These are phyloP conservation scores for Fusarium algeriense DNA, from an alignment of 2,329 filamentous ascomycete genomes.

Conservation along the genomic window DNA sequence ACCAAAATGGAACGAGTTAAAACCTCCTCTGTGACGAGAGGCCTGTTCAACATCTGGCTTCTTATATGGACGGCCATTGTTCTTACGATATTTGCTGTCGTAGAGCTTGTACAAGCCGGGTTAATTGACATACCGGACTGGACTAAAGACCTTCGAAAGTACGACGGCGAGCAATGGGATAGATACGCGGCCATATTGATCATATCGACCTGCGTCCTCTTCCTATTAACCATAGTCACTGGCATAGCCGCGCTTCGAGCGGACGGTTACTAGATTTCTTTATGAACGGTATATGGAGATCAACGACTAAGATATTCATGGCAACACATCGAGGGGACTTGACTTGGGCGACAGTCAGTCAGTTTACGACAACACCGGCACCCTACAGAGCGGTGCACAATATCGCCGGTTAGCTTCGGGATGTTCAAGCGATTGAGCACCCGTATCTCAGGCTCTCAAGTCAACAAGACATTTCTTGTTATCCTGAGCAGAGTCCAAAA, in stretches of 20 bases:
- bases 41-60: conserved; percentile 7
- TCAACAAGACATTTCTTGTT: no score
- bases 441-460: no score
- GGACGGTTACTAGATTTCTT: neutral
- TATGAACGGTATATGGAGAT: neutral
- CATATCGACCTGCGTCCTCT: conserved; percentile 6
- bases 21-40: neutral
- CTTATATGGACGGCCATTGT: conserved; percentile 12
- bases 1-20: neutral
- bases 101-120: conserved; percentile 8
- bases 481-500: no score
- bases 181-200: conserved; percentile 17
- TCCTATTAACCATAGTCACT: conserved; percentile 5
- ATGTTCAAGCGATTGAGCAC: no score
- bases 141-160: conserved; percentile 32
- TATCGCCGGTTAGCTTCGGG: no score
- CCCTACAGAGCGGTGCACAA: no score
- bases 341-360: neutral
- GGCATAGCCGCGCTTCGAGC: conserved; percentile 6
- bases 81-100: conserved; percentile 9
- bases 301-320: neutral
- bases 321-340: neutral
- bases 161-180: conserved; percentile 12
- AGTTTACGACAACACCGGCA: no score
- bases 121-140: conserved; percentile 21